phyloP scores from a whole-genome alignment of 768 basidiomycete genomes.

The Phlebiopsis gigantea region DNA sequence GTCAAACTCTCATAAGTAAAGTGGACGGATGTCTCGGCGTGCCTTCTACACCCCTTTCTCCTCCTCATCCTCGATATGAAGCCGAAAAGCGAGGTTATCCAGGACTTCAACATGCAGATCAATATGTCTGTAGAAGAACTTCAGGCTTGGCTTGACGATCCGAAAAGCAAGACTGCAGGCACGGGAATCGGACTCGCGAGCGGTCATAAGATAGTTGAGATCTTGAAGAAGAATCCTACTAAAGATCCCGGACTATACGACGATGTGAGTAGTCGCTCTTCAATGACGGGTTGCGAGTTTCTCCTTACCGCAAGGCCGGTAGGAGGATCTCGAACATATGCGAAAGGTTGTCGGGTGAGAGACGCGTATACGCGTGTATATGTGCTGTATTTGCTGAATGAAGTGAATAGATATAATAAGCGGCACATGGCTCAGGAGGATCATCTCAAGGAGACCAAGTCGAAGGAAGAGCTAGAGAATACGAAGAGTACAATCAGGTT shows the following conservation, averaged over 20 bases:
- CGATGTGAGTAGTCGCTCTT: conserved; percentile 18
- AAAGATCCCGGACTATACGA: conserved; percentile 27
- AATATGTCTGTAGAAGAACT: conserved; percentile 30
- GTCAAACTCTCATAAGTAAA: not conserved
- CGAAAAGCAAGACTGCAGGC: conserved; percentile 27
- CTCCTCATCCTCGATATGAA: conserved; percentile 21
- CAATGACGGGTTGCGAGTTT: not conserved
- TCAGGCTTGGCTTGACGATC: conserved; percentile 27
- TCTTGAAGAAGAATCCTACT: conserved; percentile 28
- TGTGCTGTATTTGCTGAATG: not conserved
- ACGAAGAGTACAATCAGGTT: conserved; percentile 30
- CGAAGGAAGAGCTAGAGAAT: conserved; percentile 25
- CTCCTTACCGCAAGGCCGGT: not conserved
- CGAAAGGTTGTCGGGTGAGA: conserved; percentile 28
- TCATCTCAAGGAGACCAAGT: conserved; percentile 27
- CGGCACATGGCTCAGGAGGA: conserved; percentile 29
- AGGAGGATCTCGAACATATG: conserved; percentile 30
- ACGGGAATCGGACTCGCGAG: conserved; percentile 29
- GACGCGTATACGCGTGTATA: not conserved
- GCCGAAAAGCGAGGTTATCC: conserved; percentile 25
- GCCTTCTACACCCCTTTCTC: not conserved
- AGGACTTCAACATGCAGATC: conserved; percentile 26
- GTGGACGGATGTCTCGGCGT: not conserved
- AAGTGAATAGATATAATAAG: conserved; percentile 22
- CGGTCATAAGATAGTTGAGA: conserved; percentile 28